Percentiles rank a stretch among this genome's conserved stretches.
Conservation (phyloP, 2,329 filamentous ascomycete genomes). For the Exserohilum rostratum region DNA sequence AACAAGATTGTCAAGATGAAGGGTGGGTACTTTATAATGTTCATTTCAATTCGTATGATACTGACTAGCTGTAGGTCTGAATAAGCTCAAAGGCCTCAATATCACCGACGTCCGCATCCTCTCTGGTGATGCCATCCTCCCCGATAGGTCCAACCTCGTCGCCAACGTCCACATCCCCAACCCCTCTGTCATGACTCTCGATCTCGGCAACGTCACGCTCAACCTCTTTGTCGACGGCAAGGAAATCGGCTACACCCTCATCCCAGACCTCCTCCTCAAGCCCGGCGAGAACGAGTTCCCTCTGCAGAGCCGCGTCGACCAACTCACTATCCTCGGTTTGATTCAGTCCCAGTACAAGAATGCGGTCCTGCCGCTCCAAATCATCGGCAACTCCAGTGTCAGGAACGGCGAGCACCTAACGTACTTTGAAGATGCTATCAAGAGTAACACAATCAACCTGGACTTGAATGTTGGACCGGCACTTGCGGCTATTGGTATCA, state of each 20-base stretch:
- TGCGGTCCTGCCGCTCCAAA: conserved; percentile 61
- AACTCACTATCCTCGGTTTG: conserved; percentile 56
- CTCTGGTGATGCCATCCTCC: conserved; percentile 41
- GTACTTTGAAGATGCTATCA: conserved; percentile 64
- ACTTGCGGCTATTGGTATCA: conserved; percentile 34
- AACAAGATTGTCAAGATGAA: conserved; percentile 64
- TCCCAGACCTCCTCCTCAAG: conserved; percentile 63
- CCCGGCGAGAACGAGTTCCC: conserved; percentile 64
- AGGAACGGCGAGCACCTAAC: conserved; percentile 59
- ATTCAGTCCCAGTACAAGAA: conserved; percentile 58
- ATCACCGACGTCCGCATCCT: conserved; percentile 60
- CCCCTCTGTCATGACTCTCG: conserved; percentile 66
- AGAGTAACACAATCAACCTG: conserved; percentile 58
- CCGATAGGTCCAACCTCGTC: conserved; percentile 65
- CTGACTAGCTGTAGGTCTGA: conserved; percentile 54
- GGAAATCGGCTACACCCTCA: conserved; percentile 61
- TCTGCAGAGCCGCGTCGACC: conserved; percentile 62
- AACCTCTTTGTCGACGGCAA: conserved; percentile 61
- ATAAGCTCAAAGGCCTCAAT: conserved; percentile 61
- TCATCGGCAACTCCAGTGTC: conserved; percentile 60
- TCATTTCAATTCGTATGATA: background rate
- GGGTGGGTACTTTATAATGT: conserved; percentile 48
- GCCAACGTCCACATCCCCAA: conserved; percentile 68
- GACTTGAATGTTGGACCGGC: conserved; percentile 54
- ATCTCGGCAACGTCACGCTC: conserved; percentile 71